Evolutionary conservation across 2,329 filamentous ascomycete genomes (phyloP), one percentile per base, ranked within the genome.

Genomic region (Nectriaceae sp.): DNA sequence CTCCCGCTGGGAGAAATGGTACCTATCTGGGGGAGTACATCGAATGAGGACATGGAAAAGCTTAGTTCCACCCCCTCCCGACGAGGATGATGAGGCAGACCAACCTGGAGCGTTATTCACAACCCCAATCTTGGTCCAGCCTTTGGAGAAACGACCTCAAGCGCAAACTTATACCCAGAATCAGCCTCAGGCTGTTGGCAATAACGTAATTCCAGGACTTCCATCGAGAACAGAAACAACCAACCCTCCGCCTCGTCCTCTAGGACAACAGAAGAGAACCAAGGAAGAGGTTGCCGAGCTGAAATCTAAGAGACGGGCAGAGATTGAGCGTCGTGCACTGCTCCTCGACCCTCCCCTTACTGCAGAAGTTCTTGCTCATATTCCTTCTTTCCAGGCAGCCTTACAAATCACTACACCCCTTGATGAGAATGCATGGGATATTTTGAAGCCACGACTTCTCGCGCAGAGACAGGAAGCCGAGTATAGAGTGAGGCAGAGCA

Each of bases 1-100:
- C 22, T 76, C 81, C 21, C 81, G 87, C 42, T 93, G 88, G 85
- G 89, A 91, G 64, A 86, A 84, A 60, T 93, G 87, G 83, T 83
- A 85, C 54, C 57, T 61, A 4, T 69, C 76, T 35, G 75, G 75
- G 40, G 72, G 72, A 26, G 46, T 75, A 35, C 38, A 51, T 10
- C 67, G 66, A 35, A 72, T 78, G 62, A 65, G 68, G 42, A 67
- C 46, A 20, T 46, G 15, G 35, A 35, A 46, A 6, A 33, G 16
- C n/a, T 37, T 46, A 21, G 37, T 36, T 31, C 52, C 48, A 21
- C 16, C 43, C 39, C 16, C 20, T 4, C 21, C 36, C 16, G 5
- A 16, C 11, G 49, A 49, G 21, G 10, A 44, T 10, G 43, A 42
- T 33, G 43, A 43, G 18, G 15, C 29, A 36, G 15, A 10, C 16